Conservation (phyloP, 2,329 filamentous ascomycete species). For the Colletotrichum sp. region DNA sequence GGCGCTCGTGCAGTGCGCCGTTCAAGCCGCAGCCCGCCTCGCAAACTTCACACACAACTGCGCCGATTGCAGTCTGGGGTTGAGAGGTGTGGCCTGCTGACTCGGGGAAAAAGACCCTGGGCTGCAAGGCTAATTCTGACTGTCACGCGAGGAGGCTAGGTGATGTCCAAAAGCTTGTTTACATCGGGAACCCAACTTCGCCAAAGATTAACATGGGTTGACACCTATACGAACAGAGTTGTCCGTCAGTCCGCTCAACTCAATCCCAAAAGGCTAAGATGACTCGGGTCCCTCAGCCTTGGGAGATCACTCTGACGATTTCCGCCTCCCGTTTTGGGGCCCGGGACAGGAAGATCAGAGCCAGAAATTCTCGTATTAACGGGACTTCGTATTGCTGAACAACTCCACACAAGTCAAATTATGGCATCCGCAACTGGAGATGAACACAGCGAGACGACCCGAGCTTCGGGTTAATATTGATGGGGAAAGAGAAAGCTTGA, state of each 20-base stretch:
- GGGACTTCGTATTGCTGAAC: not conserved
- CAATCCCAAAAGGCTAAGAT: not conserved
- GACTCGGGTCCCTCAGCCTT: not conserved
- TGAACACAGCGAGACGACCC: not conserved
- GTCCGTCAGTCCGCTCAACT: not conserved
- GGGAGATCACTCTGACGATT: not conserved
- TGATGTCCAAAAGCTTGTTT: conserved; percentile 9
- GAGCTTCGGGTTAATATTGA: not conserved
- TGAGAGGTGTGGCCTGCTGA: not conserved
- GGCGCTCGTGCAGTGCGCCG: conserved; percentile 4
- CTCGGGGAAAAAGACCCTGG: not conserved
- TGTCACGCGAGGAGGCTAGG: not conserved
- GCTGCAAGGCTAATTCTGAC: not conserved
- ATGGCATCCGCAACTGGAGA: not conserved
- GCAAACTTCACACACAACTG: not conserved
- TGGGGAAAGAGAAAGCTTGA: not conserved
- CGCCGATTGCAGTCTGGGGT: not conserved
- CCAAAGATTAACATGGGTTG: not conserved
- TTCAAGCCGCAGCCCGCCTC: not conserved
- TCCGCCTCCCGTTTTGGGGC: not conserved
- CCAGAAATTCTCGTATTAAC: not conserved
- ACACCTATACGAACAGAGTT: not conserved
- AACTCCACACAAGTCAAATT: not conserved
- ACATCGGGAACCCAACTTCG: not conserved
- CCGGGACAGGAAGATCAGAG: not conserved